Evolutionary conservation across 108 stramenopile genomes (phyloP).

Genomic region (Hondaea fermentalgiana): DNA sequence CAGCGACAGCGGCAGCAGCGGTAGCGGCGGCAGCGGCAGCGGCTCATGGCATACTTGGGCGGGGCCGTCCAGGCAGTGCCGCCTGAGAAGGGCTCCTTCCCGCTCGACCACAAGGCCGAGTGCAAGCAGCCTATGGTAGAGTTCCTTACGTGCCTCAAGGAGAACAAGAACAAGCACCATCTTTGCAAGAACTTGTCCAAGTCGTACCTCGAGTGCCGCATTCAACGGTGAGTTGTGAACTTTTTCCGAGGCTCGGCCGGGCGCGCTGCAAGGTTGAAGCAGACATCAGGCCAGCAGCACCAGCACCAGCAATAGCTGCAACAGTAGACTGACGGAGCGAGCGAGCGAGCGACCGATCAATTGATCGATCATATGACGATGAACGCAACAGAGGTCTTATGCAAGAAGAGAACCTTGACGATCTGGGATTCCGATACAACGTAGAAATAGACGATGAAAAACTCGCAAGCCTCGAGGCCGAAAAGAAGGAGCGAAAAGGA

Average conservation of each 20-base stretch:
- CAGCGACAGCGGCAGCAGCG: no score
- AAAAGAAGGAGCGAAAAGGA: background rate
- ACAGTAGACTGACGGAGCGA: background rate
- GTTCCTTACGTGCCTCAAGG: constrained; percentile 68
- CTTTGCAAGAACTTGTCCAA: constrained; percentile 66
- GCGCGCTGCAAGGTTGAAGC: background rate
- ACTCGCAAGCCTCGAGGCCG: background rate
- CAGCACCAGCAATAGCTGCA: background rate
- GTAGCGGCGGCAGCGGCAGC: no score
- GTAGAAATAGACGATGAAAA: background rate
- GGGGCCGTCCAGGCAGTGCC: constrained; percentile 50
- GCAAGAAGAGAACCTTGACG: background rate
- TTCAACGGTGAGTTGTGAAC: constrained; percentile 45
- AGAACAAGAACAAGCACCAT: constrained; percentile 62
- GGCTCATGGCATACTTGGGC: background rate
- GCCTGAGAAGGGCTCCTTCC: constrained; percentile 77
- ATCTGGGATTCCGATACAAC: background rate
- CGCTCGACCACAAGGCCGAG: constrained; percentile 71
- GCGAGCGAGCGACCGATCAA: background rate
- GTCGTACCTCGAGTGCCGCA: constrained; percentile 75
- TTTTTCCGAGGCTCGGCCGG: background rate
- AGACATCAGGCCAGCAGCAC: no score
- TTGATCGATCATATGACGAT: background rate
- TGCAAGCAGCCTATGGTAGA: constrained; percentile 59
- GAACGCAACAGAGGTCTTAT: background rate